Evolutionary conservation across 2,329 filamentous ascomycete genomes (phyloP).

Genomic region (Pseudogymnoascus sp.): DNA sequence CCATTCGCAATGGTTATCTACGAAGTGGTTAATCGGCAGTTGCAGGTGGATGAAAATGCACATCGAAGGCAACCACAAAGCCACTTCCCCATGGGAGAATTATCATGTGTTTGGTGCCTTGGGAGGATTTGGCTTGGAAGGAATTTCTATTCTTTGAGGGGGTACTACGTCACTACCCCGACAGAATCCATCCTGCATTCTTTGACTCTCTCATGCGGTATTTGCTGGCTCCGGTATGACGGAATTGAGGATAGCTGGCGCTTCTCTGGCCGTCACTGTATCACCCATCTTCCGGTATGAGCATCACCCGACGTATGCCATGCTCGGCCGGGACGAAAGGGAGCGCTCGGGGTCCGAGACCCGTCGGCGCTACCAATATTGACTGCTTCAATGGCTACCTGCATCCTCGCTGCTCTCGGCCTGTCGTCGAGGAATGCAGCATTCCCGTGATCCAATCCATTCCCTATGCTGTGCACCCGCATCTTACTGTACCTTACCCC

Average conservation of each 20-base stretch:
- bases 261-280: background rate
- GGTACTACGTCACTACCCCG: background rate
- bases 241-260: background rate
- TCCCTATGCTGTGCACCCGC: background rate
- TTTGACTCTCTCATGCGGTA: background rate
- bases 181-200: background rate
- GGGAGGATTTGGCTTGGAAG: background rate
- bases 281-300: background rate
- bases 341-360: background rate
- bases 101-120: background rate
- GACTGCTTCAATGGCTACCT: background rate
- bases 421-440: background rate
- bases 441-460: background rate
- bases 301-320: background rate
- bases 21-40: background rate
- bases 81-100: background rate
- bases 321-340: background rate
- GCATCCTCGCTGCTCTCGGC: background rate
- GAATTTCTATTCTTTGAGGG: background rate
- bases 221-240: background rate
- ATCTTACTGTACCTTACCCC: background rate
- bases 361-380: background rate
- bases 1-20: background rate
- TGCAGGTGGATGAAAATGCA: background rate
- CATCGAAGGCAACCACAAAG: background rate